Evolutionary conservation across 2,329 filamentous ascomycete genomes (phyloP), one percentile per base, ranked within the genome.

Genomic region (Bipolaris gigantea): DNA sequence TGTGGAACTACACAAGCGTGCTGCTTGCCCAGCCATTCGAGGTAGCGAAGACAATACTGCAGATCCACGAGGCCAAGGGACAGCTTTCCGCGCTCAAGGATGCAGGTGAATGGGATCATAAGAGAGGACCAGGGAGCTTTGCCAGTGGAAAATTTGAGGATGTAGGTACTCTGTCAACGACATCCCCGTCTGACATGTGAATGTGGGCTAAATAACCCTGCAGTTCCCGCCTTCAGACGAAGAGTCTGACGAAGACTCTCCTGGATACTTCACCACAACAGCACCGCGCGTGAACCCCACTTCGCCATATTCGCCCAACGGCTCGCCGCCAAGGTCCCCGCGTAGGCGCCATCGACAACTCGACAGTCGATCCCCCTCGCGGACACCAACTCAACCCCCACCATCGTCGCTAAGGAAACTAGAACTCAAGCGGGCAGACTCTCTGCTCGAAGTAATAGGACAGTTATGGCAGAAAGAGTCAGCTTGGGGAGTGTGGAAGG

Each of bases 11-110:
- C 77, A 89, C 88, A 13, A 91, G 88, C 53, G 87, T 96, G 21
- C 76, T 97, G 68, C 87, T 96, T 72, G 89, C 91, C 49, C 94
- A 99, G 76, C 94, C 94, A 13, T 97, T 99, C 74, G 94, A 97
- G 79, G 92, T 97, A 53, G 92, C 93, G 69, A 97, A 97, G 82
- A 94, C 88, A 13, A 85, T 97, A 51, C 78, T 99, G 64, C 94
- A 99, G 76, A 85, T 92, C 47, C 85, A 84, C 60, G 76, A 84
- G 48, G 79, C 79, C 34, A 72, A 74, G 9, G 74, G 63, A 3
- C 69, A 72, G 51, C 54, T 70, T 15, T 63, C 64, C 1, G 60
- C 58, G 2, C 55, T 73, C 32, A 49, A 60, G 5, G 30, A 57
- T 10, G 57, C 61, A 13, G 58, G 54, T 16, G 65, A 67, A 15